Base-by-base conservation (phyloP, 148 eudicot genomes). In the Mesembryanthemum crystallinum region DNA sequence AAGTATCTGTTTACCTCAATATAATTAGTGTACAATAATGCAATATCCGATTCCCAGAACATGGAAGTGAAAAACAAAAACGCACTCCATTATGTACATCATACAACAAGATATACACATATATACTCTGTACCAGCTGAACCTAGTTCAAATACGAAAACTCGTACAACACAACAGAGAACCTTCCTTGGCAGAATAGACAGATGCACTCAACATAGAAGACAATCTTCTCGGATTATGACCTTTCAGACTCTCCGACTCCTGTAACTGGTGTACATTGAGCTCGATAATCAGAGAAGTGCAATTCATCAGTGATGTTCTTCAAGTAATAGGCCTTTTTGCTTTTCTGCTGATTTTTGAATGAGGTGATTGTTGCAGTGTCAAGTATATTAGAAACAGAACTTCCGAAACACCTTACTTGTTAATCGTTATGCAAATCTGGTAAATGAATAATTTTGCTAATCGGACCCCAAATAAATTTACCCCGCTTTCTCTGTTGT, bases 331-430 rank as follows among this genome's bases (percentile, higher is more conserved):
- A 10, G 79, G 27, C 30, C 24, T 30, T 24, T 43, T 21, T 43
- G 20, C 49, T 67, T 67, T 24, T 3, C 47, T 14, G 59, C 74
- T 60, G 21, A 3, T 33, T 39, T 68, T 21, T 68, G 3, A 33
- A 43, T 62, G 79, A 43, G 58, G 67, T 28, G 37, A 42, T 45
- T 69, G 47, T 45, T 37, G 60, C 79, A 45, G 32, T 69, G 37
- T 29, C 17, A n/a, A 21, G 52, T 27, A 64, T 47, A n/a, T 30
- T 35, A 9, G 45, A 64, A 20, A 51, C 54, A 29, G 60, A 28
- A 63, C 17, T 42, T 63, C 43, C 15, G 57, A 51, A 47, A 45
- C 29, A 21, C 15, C 33, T 39, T 67, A 43, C 71, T 42, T 24
- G 54, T 42, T 67, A 43, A 21, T 42, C 13, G 54, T 42, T 67